Evolutionary conservation across 805 yeast species (phyloP).

Genomic region (Yamadazyma laniorum): DNA sequence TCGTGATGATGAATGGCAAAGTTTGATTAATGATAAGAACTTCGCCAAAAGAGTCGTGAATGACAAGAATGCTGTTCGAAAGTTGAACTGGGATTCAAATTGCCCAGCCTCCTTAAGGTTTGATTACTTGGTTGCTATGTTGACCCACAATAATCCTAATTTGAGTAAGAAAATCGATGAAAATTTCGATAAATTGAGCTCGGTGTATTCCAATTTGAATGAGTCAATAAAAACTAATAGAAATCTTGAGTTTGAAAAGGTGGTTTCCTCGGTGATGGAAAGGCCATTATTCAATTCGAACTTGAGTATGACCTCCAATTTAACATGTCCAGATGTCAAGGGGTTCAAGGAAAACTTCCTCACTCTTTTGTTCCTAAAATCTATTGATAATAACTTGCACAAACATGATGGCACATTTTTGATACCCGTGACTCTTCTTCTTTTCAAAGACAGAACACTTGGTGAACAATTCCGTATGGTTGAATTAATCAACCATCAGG

Average conservation of each 20-base stretch:
- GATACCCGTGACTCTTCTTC: slow-evolving; percentile 34
- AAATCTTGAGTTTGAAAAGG: slow-evolving; percentile 31
- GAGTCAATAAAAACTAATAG: slow-evolving; percentile 28
- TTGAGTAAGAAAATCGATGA: slow-evolving; percentile 18
- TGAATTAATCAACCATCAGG: slow-evolving; percentile 32
- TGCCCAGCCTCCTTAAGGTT: slow-evolving; percentile 26
- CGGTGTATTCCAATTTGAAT: slow-evolving; percentile 25
- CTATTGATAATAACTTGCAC: slow-evolving; percentile 35
- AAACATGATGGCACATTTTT: slow-evolving; percentile 41
- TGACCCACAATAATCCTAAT: slow-evolving; percentile 15
- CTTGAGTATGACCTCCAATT: slow-evolving; percentile 18
- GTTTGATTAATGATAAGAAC: slow-evolving; percentile 18
- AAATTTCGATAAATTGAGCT: slow-evolving; percentile 19
- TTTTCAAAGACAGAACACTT: slow-evolving; percentile 26
- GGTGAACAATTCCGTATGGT: slow-evolving; percentile 28
- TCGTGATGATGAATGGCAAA: slow-evolving; percentile 13
- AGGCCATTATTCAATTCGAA: slow-evolving; percentile 32
- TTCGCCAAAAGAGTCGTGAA: slow-evolving; percentile 24
- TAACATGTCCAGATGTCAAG: slow-evolving; percentile 7
- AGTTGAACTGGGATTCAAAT: slow-evolving; percentile 38
- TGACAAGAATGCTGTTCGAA: slow-evolving; percentile 31
- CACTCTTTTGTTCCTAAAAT: slow-evolving; percentile 34
- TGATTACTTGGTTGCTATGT: slow-evolving; percentile 27
- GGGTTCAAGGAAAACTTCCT: slow-evolving; percentile 21
- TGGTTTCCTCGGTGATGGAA: slow-evolving; percentile 21